A percentile compares a stretch with the other conserved stretches of the same genome.
Evolutionary conservation across 306 rosid genomes (phyloP).

Genomic region (Biancaea sappan): DNA sequence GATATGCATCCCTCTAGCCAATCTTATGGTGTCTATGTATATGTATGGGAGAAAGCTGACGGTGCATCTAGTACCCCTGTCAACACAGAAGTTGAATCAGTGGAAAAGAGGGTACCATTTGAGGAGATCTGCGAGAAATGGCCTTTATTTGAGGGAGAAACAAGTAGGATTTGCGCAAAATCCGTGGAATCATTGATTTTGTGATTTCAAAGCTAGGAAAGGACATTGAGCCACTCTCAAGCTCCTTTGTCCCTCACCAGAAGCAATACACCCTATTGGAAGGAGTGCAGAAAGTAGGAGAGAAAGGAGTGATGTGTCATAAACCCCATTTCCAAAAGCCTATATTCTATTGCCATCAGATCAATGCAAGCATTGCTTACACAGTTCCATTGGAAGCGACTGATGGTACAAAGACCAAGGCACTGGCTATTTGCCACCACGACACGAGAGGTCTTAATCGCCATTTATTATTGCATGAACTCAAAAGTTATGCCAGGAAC

Average conservation of each 20-base stretch:
- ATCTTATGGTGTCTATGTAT: neutral
- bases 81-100: no score
- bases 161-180: neutral
- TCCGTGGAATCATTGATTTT: neutral
- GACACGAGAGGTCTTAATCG: no score
- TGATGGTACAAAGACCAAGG: conserved; percentile 45
- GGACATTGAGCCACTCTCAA: neutral
- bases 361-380: conserved; percentile 30
- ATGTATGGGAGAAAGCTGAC: no score
- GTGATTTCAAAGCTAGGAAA: neutral
- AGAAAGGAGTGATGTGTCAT: conserved; percentile 49
- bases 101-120: neutral
- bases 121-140: neutral
- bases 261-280: neutral
- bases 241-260: neutral
- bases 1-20: neutral
- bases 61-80: neutral
- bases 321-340: conserved; percentile 46
- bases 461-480: conserved; percentile 52
- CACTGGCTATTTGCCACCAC: no score
- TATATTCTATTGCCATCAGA: conserved; percentile 57
- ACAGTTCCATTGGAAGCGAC: conserved; percentile 41
- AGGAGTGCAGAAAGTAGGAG: conserved; percentile 30
- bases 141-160: neutral
- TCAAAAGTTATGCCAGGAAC: conserved; percentile 62